Evolutionary conservation across 176 grass and related monocot genomes (phyloP), one percentile per base, ranked within the genome.

Genomic region (Raddia guianensis): DNA sequence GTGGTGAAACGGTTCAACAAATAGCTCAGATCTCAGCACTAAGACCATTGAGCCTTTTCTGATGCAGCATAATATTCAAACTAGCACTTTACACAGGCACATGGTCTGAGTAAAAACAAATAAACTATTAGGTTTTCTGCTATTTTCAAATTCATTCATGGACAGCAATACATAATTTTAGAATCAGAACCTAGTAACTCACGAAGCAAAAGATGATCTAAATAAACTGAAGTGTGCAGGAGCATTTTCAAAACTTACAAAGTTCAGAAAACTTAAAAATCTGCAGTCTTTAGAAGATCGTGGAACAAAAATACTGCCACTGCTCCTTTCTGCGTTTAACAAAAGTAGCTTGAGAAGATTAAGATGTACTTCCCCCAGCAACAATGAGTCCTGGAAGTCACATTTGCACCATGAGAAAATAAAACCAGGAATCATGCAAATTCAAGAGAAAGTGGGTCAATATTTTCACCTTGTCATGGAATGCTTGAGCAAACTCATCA

Each of bases 401-500:
- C 4, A 66, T 75, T 89, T 82, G 69, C 64, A 67, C 44, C 65
- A 50, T 73, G 32, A 82, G 57, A 34, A 63, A 82, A 47, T 73
- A 78, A 82, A 34, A 74, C 8, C 64, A 65, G 6, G 66, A 52
- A 74, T 40, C 46, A 72, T 86, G 18, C 43, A 40, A 72, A 67
- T 82, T 63, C 37, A 56, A 74, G 43, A 48, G 12, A 73, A 61
- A 55, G 49, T 13, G 49, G 8, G 33, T 60, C 2, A 86, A 73
- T 68, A 21, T 12, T 54, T 69, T 64, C 48, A 98, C 96, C 96
- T 99, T 99, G 67, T 95, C 96, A 83, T 95, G 96, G 79, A 99
- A 96, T 66, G 93, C 89, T 75, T 96, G 92, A 9, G 66, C 87
- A 86, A 99, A 95, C 87, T 96, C 96, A 77, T 99, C 96, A 85